These are phyloP conservation scores for Botrytis galanthina DNA, from an alignment of 2,329 filamentous ascomycete species.

Conservation along the genomic window DNA sequence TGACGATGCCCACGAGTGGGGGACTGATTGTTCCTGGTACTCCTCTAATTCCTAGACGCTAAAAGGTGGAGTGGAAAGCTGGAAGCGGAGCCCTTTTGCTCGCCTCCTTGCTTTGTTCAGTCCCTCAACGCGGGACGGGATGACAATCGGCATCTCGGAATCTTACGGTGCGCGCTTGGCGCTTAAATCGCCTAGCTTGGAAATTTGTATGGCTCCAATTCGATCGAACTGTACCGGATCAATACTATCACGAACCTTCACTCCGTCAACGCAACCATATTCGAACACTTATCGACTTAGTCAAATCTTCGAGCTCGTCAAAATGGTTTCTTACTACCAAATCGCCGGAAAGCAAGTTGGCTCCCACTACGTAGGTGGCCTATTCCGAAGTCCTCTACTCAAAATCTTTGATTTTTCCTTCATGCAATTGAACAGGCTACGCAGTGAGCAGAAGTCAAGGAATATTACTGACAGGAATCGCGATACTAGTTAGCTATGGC, in stretches of 20 bases:
- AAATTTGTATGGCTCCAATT: conserved; percentile 18
- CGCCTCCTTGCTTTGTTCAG: not conserved
- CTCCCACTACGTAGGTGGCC: conserved; percentile 38
- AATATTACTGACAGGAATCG: conserved; percentile 25
- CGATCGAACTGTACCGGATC: conserved; percentile 1
- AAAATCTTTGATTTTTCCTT: conserved; percentile 25
- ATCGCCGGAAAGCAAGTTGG: conserved; percentile 39
- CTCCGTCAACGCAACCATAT: conserved; percentile 2
- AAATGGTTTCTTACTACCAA: conserved; percentile 38
- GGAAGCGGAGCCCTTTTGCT: conserved; percentile 9
- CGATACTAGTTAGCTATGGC: conserved; percentile 37
- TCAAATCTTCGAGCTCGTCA: conserved; percentile 24
- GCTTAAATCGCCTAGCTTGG: conserved; percentile 20
- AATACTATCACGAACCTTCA: conserved; percentile 7
- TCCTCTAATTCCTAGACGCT: not conserved
- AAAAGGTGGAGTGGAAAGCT: conserved; percentile 5
- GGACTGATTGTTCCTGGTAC: not conserved
- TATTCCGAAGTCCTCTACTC: not conserved
- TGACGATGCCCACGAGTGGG: conserved; percentile 1
- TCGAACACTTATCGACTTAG: not conserved
- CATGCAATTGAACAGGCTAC: conserved; percentile 21
- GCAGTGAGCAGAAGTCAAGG: not conserved
- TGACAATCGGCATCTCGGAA: conserved; percentile 7
- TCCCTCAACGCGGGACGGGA: not conserved
- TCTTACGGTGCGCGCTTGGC: conserved; percentile 12